Percentiles rank a stretch among this genome's conserved stretches.
These are phyloP conservation scores for Salmacisia buchloeana DNA, from an alignment of 1,284 basidiomycete species.

Conservation along the genomic window DNA sequence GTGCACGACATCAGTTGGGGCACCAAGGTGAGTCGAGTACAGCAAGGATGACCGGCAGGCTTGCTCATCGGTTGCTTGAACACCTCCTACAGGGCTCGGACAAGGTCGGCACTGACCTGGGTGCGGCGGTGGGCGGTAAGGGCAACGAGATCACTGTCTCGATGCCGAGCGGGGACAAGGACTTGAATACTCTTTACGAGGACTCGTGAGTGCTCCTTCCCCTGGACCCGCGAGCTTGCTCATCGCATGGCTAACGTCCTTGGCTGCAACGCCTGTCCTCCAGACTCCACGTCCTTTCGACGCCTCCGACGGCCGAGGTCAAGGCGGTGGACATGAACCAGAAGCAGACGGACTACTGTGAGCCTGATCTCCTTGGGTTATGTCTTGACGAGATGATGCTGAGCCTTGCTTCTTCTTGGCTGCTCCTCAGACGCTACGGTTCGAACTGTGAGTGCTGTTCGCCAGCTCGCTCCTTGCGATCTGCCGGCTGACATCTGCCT, in stretches of 20 bases:
- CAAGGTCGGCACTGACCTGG: constrained; percentile 40
- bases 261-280: too few species aligned
- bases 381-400: background rate
- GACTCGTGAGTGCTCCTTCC: constrained; percentile 46
- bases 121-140: constrained; percentile 25
- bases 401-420: constrained; percentile 7
- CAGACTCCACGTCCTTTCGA: constrained; percentile 2
- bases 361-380: background rate
- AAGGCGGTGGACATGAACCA: constrained; percentile 68
- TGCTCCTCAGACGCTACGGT: background rate
- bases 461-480: background rate
- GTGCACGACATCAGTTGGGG: constrained; percentile 46
- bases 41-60: too few species aligned
- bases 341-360: constrained; percentile 5
- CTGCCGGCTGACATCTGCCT: constrained; percentile 15
- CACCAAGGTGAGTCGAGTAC: too few species aligned
- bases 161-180: constrained; percentile 43
- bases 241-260: too few species aligned
- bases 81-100: too few species aligned
- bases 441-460: background rate
- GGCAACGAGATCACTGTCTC: constrained; percentile 41
- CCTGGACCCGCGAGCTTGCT: constrained; percentile 10
- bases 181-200: constrained; percentile 46
- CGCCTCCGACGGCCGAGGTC: constrained; percentile 9
- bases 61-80: background rate